Conservation (phyloP, 805 yeast species). For the Wickerhamomyces queroliae region DNA sequence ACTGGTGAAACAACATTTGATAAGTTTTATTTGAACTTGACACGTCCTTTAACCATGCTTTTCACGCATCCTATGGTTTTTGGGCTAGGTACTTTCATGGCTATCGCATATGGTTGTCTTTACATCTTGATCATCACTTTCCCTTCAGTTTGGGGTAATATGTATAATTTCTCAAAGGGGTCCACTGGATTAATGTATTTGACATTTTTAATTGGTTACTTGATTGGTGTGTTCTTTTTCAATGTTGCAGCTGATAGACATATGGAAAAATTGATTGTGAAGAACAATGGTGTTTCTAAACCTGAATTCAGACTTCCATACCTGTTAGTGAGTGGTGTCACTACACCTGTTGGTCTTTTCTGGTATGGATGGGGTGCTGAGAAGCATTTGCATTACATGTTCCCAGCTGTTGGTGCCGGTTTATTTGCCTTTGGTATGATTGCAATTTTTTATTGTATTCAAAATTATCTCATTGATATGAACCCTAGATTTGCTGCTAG, state of each 20-base stretch:
- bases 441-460: constrained; percentile 63
- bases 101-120: constrained; percentile 61
- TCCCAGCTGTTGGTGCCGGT: constrained; percentile 56
- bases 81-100: constrained; percentile 58
- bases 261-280: constrained; percentile 30
- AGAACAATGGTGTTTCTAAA: constrained; percentile 46
- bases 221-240: constrained; percentile 44
- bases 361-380: constrained; percentile 74
- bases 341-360: constrained; percentile 53
- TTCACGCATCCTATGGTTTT: constrained; percentile 57
- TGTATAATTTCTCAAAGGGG: constrained; percentile 42
- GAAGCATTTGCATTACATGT: constrained; percentile 49
- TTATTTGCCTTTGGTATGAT: constrained; percentile 55
- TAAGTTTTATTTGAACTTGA: constrained; percentile 34
- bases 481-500: constrained; percentile 64
- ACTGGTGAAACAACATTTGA: constrained; percentile 35
- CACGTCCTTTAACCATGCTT: constrained; percentile 49
- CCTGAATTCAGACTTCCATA: constrained; percentile 59
- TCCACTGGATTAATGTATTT: constrained; percentile 54
- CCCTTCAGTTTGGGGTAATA: constrained; percentile 43
- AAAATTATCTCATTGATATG: constrained; percentile 65
- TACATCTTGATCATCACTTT: constrained; percentile 57
- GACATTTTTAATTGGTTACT: constrained; percentile 50
- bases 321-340: constrained; percentile 41
- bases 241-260: constrained; percentile 37